A percentile compares a stretch with the other conserved stretches of the same genome.
Conservation (phyloP, 768 basidiomycete species). For the Pleurotus platypus region DNA sequence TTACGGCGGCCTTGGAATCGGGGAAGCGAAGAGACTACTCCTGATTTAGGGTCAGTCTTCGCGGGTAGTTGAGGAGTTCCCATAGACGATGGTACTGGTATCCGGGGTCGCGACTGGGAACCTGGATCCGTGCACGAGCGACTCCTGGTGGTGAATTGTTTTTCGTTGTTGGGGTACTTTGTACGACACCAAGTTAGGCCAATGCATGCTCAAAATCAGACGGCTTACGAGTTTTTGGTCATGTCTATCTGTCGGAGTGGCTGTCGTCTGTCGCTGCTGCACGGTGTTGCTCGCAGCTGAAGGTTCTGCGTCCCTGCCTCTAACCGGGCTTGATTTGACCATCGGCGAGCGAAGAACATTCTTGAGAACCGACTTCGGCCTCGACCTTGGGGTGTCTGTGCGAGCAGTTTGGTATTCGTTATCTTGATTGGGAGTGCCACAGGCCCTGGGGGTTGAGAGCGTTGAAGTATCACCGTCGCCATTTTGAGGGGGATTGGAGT, state of each 20-base stretch:
- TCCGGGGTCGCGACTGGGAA: not conserved
- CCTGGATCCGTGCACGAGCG: conserved; percentile 37
- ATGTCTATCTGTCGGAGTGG: conserved; percentile 16
- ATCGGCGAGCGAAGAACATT: conserved; percentile 35
- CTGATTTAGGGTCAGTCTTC: conserved; percentile 2
- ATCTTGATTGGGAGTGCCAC: too few relatives aligned
- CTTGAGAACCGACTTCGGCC: conserved; percentile 32
- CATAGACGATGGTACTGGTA: not conserved
- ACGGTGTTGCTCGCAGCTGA: conserved; percentile 16
- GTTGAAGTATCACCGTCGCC: too few relatives aligned
- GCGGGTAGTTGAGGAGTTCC: conserved; percentile 8
- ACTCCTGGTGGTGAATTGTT: conserved; percentile 12
- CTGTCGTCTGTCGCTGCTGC: conserved; percentile 24
- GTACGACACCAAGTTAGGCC: too few relatives aligned
- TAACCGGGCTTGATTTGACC: conserved; percentile 18
- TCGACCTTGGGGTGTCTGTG: conserved; percentile 15
- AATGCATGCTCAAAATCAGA: too few relatives aligned
- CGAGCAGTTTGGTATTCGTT: too few relatives aligned
- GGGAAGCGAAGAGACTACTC: not conserved
- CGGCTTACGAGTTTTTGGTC: too few relatives aligned
- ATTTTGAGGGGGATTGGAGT: not conserved
- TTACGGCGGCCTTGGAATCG: conserved; percentile 10
- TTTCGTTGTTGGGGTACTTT: conserved; percentile 12
- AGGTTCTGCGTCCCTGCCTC: not conserved
- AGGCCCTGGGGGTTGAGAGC: too few relatives aligned